phyloP scores from a whole-genome alignment of 2,329 filamentous ascomycete genomes.

The Aureobasidium namibiae region DNA sequence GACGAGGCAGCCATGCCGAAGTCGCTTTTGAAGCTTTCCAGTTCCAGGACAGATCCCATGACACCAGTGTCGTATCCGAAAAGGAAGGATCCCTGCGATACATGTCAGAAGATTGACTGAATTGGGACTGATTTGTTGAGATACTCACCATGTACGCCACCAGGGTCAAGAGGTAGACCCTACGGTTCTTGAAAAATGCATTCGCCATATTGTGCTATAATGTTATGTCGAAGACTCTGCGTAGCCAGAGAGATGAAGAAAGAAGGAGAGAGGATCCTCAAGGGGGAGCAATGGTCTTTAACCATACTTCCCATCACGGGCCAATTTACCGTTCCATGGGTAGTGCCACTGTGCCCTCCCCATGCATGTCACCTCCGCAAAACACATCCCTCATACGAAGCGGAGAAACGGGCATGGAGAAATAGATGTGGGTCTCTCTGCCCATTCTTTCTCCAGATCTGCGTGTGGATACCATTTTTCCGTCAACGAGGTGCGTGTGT shows the following conservation, averaged over 20 bases:
- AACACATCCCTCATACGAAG: neutral
- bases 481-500: neutral
- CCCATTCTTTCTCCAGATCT: constrained; percentile 9
- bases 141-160: constrained; percentile 36
- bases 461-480: constrained; percentile 8
- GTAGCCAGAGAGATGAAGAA: neutral
- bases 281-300: neutral
- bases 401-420: constrained; percentile 9
- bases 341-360: neutral
- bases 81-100: constrained; percentile 19
- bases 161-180: constrained; percentile 36
- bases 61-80: constrained; percentile 49
- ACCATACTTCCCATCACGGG: neutral
- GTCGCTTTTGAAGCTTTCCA: constrained; percentile 45
- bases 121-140: neutral
- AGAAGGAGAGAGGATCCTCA: neutral
- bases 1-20: constrained; percentile 31
- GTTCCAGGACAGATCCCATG: constrained; percentile 57
- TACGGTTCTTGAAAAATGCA: constrained; percentile 33
- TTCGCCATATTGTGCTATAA: constrained; percentile 10
- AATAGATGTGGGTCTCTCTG: constrained; percentile 2
- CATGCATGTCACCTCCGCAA: neutral
- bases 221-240: neutral
- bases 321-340: neutral
- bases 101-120: neutral